A percentile compares a stretch with the other conserved stretches of the same genome.
These are phyloP conservation scores for Kurtzmaniella fragi DNA, from an alignment of 805 yeast species.

Conservation along the genomic window DNA sequence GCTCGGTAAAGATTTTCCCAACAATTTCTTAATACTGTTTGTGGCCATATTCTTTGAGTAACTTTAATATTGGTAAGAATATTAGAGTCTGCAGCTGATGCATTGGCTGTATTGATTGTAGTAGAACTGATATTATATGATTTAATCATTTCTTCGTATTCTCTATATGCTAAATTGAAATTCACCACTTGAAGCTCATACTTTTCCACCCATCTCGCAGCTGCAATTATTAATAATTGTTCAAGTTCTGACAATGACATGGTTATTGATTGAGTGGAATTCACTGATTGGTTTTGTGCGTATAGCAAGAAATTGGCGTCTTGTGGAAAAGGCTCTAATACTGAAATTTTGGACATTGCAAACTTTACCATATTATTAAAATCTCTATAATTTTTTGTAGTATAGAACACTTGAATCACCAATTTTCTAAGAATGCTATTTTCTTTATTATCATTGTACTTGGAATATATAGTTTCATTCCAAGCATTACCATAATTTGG, in stretches of 20 bases:
- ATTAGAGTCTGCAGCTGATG: constrained; percentile 30
- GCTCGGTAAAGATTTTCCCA: constrained; percentile 69
- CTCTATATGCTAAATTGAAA: constrained; percentile 72
- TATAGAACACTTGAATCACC: constrained; percentile 41
- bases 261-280: constrained; percentile 22
- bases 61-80: constrained; percentile 28
- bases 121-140: constrained; percentile 32
- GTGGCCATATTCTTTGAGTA: constrained; percentile 52
- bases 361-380: constrained; percentile 40
- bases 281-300: constrained; percentile 15
- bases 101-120: constrained; percentile 19
- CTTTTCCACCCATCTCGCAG: constrained; percentile 66
- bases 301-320: constrained; percentile 18
- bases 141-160: constrained; percentile 57
- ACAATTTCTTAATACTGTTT: constrained; percentile 54
- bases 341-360: constrained; percentile 31
- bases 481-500: constrained; percentile 27
- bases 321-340: constrained; percentile 18
- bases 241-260: constrained; percentile 62
- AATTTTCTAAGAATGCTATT: constrained; percentile 9
- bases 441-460: constrained; percentile 14
- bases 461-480: constrained; percentile 38
- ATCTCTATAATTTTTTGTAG: constrained; percentile 53
- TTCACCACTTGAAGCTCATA: constrained; percentile 57
- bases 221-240: constrained; percentile 61